phyloP scores from a whole-genome alignment of 1,139 yeast species.

The Candida glucosophila region DNA sequence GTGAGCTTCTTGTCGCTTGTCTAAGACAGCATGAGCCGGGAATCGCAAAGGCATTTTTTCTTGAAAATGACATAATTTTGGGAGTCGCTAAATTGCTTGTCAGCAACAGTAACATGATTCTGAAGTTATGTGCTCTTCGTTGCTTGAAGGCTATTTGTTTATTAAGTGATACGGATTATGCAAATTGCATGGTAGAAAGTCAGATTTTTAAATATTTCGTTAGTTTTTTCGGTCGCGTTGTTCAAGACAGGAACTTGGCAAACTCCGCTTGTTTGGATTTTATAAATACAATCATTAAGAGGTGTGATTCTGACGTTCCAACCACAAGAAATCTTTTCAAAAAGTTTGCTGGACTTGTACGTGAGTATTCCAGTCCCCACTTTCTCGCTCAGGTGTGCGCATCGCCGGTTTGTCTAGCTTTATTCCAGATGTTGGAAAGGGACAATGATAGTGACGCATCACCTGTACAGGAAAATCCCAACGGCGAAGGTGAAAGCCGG shows the following conservation, averaged over 20 bases:
- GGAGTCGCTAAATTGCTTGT: conserved; percentile 44
- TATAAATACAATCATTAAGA: conserved; percentile 41
- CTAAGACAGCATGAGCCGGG: conserved; percentile 51
- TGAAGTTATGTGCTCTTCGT: conserved; percentile 58
- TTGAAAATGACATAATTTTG: conserved; percentile 44
- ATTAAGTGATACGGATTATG: conserved; percentile 54
- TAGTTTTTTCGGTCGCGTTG: conserved; percentile 40
- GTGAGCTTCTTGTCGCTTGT: conserved; percentile 64
- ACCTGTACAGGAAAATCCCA: too few relatives aligned
- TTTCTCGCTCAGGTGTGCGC: too few relatives aligned
- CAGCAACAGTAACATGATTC: conserved; percentile 31
- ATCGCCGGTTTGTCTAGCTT: too few relatives aligned
- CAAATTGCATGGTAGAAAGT: conserved; percentile 47
- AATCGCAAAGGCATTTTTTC: conserved; percentile 51
- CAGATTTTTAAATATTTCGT: conserved; percentile 47
- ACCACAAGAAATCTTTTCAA: conserved; percentile 32
- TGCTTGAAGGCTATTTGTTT: conserved; percentile 53
- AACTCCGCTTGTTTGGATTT: conserved; percentile 74
- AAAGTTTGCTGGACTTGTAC: conserved; percentile 41
- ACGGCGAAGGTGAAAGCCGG: too few relatives aligned
- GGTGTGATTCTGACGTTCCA: conserved; percentile 16
- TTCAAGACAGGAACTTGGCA: conserved; percentile 51
- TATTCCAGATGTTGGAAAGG: too few relatives aligned
- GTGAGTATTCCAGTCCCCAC: conserved; percentile 31
- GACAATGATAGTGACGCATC: too few relatives aligned